A percentile compares a stretch with the other conserved stretches of the same genome.
phyloP scores from a whole-genome alignment of 2,329 filamentous ascomycete species.

The Sarocladium brachiariae region DNA sequence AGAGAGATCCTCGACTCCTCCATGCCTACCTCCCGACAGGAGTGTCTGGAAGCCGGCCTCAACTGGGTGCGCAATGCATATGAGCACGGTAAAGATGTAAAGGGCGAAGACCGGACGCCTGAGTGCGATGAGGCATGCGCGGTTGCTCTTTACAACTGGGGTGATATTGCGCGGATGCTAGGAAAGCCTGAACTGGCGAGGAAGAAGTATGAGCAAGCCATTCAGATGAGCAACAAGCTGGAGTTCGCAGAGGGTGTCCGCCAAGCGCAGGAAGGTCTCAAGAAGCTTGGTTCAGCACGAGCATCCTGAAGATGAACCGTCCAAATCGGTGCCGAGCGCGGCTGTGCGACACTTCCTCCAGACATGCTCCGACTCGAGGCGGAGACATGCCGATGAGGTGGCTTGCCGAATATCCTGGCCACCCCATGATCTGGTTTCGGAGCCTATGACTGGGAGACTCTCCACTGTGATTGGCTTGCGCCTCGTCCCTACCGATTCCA shows the following conservation, averaged over 20 bases:
- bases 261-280: conserved; percentile 47
- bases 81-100: conserved; percentile 56
- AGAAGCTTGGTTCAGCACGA: conserved; percentile 18
- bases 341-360: not conserved
- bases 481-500: too few species aligned
- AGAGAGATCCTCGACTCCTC: conserved; percentile 21
- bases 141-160: conserved; percentile 79
- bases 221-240: conserved; percentile 50
- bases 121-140: conserved; percentile 83
- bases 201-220: conserved; percentile 62
- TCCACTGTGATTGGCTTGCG: too few species aligned
- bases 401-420: too few species aligned
- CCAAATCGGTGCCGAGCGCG: not conserved
- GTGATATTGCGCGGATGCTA: conserved; percentile 72
- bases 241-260: conserved; percentile 43
- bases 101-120: conserved; percentile 58
- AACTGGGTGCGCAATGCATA: conserved; percentile 77
- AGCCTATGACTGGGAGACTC: too few species aligned
- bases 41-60: conserved; percentile 61
- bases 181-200: conserved; percentile 59
- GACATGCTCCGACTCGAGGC: not conserved
- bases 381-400: too few species aligned
- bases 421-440: too few species aligned
- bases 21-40: conserved; percentile 42
- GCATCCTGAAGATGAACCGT: not conserved